Evolutionary conservation across 768 basidiomycete species (phyloP).

Genomic region (Termitomyces sp.): DNA sequence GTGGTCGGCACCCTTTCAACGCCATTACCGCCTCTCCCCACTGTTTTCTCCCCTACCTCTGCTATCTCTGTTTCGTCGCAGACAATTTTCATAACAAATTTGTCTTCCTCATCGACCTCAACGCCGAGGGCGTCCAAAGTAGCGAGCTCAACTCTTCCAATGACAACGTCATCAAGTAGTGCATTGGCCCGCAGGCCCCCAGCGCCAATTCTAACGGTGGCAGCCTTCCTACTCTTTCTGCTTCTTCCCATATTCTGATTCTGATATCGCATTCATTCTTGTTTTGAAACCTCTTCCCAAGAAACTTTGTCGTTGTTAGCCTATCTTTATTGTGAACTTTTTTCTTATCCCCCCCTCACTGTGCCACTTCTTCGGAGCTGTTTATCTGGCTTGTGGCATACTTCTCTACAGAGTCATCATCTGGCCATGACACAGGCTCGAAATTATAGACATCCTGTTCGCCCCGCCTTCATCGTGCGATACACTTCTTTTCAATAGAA

Average conservation of each 20-base stretch:
- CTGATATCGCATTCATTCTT: neutral
- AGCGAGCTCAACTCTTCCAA: neutral
- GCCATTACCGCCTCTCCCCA: constrained; percentile 15
- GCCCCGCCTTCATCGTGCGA: no score
- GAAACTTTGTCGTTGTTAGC: constrained; percentile 1
- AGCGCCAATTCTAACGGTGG: neutral
- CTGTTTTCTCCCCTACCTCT: neutral
- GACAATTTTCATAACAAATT: constrained; percentile 14
- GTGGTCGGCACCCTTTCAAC: constrained; percentile 28
- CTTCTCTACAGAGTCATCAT: neutral
- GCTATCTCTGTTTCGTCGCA: constrained; percentile 8
- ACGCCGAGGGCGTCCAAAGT: constrained; percentile 3
- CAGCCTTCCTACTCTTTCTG: neutral
- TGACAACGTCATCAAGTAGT: constrained; percentile 7
- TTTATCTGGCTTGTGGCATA: neutral
- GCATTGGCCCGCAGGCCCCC: neutral
- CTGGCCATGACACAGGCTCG: neutral
- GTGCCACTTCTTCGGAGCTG: neutral
- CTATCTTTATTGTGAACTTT: constrained; percentile 19
- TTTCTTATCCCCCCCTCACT: neutral
- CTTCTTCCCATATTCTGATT: constrained; percentile 5
- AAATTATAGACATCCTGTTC: neutral
- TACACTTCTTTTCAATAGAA: no score
- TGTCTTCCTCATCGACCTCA: constrained; percentile 12
- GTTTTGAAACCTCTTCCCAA: neutral